phyloP scores from a whole-genome alignment of 73 alveolate genomes.

The Tetrahymena malaccensis region DNA sequence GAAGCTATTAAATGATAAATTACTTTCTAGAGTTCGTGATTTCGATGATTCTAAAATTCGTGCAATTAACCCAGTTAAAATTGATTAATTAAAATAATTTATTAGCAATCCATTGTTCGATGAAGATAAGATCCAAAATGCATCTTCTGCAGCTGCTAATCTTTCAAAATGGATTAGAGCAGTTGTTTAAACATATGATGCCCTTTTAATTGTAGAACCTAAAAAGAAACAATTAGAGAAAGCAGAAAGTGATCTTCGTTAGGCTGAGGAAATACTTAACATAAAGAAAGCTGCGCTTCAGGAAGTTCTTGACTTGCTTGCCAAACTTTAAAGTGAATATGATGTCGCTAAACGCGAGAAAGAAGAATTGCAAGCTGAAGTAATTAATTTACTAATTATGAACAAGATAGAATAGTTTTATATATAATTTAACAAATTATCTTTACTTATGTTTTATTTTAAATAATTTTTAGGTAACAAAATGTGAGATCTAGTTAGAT shows the following conservation, averaged over 20 bases:
- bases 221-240: constrained; percentile 90
- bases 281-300: constrained; percentile 80
- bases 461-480: constrained; percentile 71
- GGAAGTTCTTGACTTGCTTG: constrained; percentile 73
- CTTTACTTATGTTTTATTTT: constrained; percentile 13
- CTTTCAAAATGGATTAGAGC: constrained; percentile 90
- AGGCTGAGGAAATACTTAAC: constrained; percentile 80
- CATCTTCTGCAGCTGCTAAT: constrained; percentile 75
- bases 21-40: constrained; percentile 14
- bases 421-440: background rate
- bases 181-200: constrained; percentile 45
- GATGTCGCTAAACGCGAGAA: constrained; percentile 90
- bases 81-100: constrained; percentile 52
- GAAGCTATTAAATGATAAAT: constrained; percentile 35
- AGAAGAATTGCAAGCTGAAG: constrained; percentile 87
- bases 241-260: constrained; percentile 90
- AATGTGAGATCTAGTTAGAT: constrained; percentile 87
- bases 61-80: constrained; percentile 42
- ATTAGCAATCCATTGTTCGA: constrained; percentile 53
- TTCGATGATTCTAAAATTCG: constrained; percentile 15
- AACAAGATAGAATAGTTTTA: constrained; percentile 48
- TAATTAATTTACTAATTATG: constrained; percentile 45
- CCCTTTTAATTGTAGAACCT: constrained; percentile 93
- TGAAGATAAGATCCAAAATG: constrained; percentile 54
- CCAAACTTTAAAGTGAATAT: constrained; percentile 83